Base-by-base conservation (phyloP, 2,329 filamentous ascomycete genomes). In the Nothophoma quercina region DNA sequence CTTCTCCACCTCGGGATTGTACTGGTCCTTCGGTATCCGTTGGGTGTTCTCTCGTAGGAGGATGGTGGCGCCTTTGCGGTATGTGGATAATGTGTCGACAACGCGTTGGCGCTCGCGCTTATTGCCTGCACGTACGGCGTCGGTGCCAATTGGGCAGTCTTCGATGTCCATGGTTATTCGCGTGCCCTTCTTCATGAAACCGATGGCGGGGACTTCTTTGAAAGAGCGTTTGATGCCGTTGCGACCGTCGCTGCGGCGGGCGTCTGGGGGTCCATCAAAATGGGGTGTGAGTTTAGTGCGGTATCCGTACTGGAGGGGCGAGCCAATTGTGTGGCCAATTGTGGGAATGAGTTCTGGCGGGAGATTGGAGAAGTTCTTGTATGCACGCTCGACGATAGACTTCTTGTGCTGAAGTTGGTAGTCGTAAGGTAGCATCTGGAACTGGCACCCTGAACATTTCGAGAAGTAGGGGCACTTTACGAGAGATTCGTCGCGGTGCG, bases 201-300 rank as follows among this genome's bases (percentile, higher is more conserved):
- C 95, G 63, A 98, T 91, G 2, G 88, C 83, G 0, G 95, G 95
- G 3, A 89, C 82, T 49, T 82, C 79, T 12, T 82, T 76, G 63
- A 90, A 89, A 44, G 76, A 77, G 51, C 81, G 80, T 68, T 81
- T 81, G 53, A 80, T 78, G 52, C 83, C 80, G 52, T 83, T 75
- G 48, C 76, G 65, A 52, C 78, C 77, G 56, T 81, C 75, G 63
- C 79, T 69, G 63, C 77, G 49, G 67, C 75, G 65, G 65, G 81
- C 72, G 51, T 78, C 74, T 19, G 85, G 85, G 1, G 92, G 90
- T 0, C 86, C 89, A 70, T 96, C 89, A 70, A 98, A 99, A 75
- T 99, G 95, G 22, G 95, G 95, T 15, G 95, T 99, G 61, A 99
- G 83, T 77, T 99, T 99, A 16, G 95, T 99, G 46, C 95, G 86